A percentile compares a stretch with the other conserved stretches of the same genome.
phyloP scores from a whole-genome alignment of 2,329 filamentous ascomycete genomes.

The Fusarium sp. region DNA sequence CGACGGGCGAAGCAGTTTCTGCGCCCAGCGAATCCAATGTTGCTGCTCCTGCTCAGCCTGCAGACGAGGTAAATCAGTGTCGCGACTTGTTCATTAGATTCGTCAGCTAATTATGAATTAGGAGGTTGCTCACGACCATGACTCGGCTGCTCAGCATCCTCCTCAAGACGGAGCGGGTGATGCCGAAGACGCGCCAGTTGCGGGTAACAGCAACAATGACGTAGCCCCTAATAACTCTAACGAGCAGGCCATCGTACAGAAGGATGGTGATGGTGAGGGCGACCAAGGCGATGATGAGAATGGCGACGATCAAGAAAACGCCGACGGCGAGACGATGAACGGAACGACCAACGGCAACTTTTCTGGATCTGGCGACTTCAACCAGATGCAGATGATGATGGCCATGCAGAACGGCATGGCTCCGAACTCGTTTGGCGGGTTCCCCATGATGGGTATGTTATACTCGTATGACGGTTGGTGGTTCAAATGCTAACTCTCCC shows the following conservation, averaged over 20 bases:
- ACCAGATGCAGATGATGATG: constrained; percentile 86
- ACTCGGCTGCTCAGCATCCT: constrained; percentile 1
- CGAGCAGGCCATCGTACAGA: constrained; percentile 33
- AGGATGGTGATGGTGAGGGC: constrained; percentile 34
- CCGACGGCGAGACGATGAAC: constrained; percentile 54
- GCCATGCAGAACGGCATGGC: constrained; percentile 78
- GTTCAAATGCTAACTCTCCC: constrained; percentile 44
- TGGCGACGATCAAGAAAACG: constrained; percentile 48
- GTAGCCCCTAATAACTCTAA: constrained; percentile 31
- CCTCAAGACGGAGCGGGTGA: constrained; percentile 29
- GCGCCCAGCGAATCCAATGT: constrained; percentile 12
- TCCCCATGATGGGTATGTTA: constrained; percentile 88
- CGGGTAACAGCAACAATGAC: constrained; percentile 27
- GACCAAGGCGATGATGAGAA: constrained; percentile 47
- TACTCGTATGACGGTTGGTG: neutral
- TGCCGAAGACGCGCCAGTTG: constrained; percentile 17
- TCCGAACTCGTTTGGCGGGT: constrained; percentile 65
- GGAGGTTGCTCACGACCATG: constrained; percentile 7
- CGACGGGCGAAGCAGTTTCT: constrained; percentile 12
- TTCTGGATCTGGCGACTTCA: constrained; percentile 72
- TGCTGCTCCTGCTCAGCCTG: constrained; percentile 13
- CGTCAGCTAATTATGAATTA: constrained; percentile 7
- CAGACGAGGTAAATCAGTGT: constrained; percentile 30
- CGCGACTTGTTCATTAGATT: neutral
- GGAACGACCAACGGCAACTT: constrained; percentile 68